Evolutionary conservation across 1,139 yeast species (phyloP), one percentile per base, ranked within the genome.

Genomic region (Groenewaldozyma sp.): DNA sequence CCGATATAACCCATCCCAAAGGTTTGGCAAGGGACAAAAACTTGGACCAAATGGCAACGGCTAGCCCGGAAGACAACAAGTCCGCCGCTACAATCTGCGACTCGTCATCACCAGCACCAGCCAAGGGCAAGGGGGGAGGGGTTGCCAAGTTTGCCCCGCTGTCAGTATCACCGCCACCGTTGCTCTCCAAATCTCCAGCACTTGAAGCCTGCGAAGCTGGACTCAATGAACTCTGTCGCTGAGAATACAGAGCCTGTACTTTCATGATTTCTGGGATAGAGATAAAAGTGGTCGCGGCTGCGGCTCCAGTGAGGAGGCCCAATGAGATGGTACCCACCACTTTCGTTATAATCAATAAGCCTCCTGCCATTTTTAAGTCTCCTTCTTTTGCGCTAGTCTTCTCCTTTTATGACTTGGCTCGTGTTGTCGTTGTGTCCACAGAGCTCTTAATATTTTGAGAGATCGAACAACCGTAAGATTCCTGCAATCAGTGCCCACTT

Each of bases 251-350:
- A 7, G 10, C 10, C 22, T 16, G 22, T 19, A 16, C 13, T 18
- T 29, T 16, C 7, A 29, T 6, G 10, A 29, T 29, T n/a, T 14
- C 20, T 19, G 33, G 33, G 10, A 29, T 29, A 7, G 33, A 29
- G n/a, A 50, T 50, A 26, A 49, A 45, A 18, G 49, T 39, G 29
- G 52, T 40, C 14, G 54, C 42, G 22, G 52, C 48, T 16, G 50
- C 37, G 33, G 52, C 46, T 16, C 59, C 59, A 14, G 59, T 52
- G 14, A 52, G 46, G 16, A 54, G 42, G 10, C 59, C 59, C 36
- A 55, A 42, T 7, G 56, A 47, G 13, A 53, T 56, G 14, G 59
- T 53, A 9, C 59, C 59, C 28, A 55, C 42, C 34, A 55, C 53
- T 38, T 55, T 55, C 28, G 58, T 48, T 13, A 51, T 40, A 34